A percentile compares a stretch with the other conserved stretches of the same genome.
These are phyloP conservation scores for Cymodocea nodosa DNA, from an alignment of 116 monocot species.

Conservation along the genomic window DNA sequence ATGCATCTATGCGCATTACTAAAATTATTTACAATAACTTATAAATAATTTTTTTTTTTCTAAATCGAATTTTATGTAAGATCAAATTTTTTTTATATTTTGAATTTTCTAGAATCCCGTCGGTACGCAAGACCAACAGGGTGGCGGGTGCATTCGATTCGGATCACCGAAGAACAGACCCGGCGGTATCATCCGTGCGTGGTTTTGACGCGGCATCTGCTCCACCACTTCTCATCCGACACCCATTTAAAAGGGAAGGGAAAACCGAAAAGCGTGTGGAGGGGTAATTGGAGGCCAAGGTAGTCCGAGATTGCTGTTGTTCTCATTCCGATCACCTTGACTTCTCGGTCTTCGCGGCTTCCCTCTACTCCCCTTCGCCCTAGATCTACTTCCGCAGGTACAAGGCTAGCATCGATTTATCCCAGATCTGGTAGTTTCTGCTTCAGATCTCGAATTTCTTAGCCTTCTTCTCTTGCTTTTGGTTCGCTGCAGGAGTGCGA, in stretches of 20 bases:
- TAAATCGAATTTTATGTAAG: too few species aligned
- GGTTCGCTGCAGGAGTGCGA: constrained; percentile 1
- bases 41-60: too few species aligned
- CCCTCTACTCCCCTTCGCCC: neutral
- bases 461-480: neutral
- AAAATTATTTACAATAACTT: too few species aligned
- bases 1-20: too few species aligned
- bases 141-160: too few species aligned
- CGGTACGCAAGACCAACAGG: too few species aligned
- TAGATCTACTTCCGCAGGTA: neutral
- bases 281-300: too few species aligned
- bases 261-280: too few species aligned
- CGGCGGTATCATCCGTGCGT: neutral
- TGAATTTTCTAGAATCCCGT: too few species aligned
- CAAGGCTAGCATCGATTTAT: neutral
- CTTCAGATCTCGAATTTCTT: neutral
- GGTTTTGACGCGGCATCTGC: neutral
- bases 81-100: too few species aligned
- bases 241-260: neutral
- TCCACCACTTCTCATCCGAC: neutral
- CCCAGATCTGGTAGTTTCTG: neutral
- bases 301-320: neutral
- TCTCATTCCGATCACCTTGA: neutral
- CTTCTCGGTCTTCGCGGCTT: neutral
- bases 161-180: neutral